Evolutionary conservation across 2,329 filamentous ascomycete genomes (phyloP).

Genomic region (Pseudogymnoascus sp.): DNA sequence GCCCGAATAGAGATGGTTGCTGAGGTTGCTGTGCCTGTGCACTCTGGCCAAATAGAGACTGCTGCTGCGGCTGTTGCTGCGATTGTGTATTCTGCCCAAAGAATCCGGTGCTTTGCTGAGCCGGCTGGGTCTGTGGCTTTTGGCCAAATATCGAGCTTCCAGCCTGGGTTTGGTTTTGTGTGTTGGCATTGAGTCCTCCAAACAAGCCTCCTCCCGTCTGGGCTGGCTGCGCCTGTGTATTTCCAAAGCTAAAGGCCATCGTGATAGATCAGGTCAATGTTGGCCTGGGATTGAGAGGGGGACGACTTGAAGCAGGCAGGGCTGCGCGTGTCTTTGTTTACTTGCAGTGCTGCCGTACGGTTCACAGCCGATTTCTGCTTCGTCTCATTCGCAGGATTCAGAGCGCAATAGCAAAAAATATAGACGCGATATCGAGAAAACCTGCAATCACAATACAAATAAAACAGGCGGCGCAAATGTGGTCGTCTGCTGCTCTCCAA

Average conservation of each 20-base stretch:
- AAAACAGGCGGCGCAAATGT: background rate
- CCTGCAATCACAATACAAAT: background rate
- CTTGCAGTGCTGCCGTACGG: background rate
- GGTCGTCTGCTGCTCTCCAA: slow-evolving; percentile 1
- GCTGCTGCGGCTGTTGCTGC: slow-evolving; percentile 28
- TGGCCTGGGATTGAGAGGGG: background rate
- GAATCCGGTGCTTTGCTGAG: slow-evolving; percentile 16
- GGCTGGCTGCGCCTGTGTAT: slow-evolving; percentile 3
- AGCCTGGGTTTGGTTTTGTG: slow-evolving; percentile 16
- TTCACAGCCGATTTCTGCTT: background rate
- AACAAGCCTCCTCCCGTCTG: slow-evolving; percentile 16
- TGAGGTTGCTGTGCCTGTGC: slow-evolving; percentile 18
- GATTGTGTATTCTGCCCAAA: slow-evolving; percentile 9
- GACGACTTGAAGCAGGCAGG: background rate
- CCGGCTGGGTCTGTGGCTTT: slow-evolving; percentile 15
- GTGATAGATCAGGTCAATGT: slow-evolving; percentile 1
- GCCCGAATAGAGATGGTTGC: slow-evolving; percentile 17
- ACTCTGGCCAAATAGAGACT: slow-evolving; percentile 21
- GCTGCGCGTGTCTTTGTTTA: slow-evolving; percentile 8
- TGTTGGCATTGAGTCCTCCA: slow-evolving; percentile 11
- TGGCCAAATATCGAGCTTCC: slow-evolving; percentile 17
- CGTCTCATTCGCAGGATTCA: background rate
- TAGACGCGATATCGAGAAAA: background rate
- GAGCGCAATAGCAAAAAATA: background rate
- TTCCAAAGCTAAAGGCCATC: slow-evolving; percentile 9